Conservation (phyloP, 2,329 filamentous ascomycete species). For the Cadophora malorum region DNA sequence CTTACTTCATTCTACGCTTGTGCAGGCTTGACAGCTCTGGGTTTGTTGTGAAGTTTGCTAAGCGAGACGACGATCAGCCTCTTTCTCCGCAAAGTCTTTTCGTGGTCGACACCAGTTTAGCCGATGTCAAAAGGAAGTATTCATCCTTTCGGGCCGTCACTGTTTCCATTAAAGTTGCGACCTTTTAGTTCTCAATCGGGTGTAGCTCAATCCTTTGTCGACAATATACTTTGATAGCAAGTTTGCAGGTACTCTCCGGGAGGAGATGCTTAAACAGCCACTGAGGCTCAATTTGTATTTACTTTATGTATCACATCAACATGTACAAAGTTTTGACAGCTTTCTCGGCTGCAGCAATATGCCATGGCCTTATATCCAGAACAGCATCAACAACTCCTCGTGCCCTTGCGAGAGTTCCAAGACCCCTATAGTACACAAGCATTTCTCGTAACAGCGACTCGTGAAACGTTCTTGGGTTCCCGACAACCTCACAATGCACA, state of each 20-base stretch:
- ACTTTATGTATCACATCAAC: constrained; percentile 55
- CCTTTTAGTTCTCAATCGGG: neutral
- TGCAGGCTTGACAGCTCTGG: neutral
- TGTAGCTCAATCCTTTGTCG: neutral
- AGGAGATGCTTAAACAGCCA: neutral
- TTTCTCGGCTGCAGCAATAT: constrained; percentile 75
- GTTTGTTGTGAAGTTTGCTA: constrained; percentile 1
- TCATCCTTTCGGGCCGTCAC: neutral
- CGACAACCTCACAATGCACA: constrained; percentile 56
- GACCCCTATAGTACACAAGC: constrained; percentile 69
- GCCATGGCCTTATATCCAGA: constrained; percentile 75
- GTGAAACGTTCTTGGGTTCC: constrained; percentile 48
- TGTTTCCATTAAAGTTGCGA: neutral
- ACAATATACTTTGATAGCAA: neutral
- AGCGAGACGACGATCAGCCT: constrained; percentile 1
- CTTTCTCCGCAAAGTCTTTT: no score
- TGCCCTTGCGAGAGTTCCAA: constrained; percentile 72
- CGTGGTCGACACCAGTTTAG: neutral
- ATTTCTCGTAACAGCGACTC: constrained; percentile 75
- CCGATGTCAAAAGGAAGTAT: neutral
- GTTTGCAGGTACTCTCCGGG: neutral
- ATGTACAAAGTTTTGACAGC: constrained; percentile 69
- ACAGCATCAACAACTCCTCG: constrained; percentile 66
- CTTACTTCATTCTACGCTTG: neutral
- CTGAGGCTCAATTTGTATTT: constrained; percentile 3